Evolutionary conservation across 805 yeast genomes (phyloP), one percentile per base, ranked within the genome.

Genomic region (Teunomyces funiuensis): DNA sequence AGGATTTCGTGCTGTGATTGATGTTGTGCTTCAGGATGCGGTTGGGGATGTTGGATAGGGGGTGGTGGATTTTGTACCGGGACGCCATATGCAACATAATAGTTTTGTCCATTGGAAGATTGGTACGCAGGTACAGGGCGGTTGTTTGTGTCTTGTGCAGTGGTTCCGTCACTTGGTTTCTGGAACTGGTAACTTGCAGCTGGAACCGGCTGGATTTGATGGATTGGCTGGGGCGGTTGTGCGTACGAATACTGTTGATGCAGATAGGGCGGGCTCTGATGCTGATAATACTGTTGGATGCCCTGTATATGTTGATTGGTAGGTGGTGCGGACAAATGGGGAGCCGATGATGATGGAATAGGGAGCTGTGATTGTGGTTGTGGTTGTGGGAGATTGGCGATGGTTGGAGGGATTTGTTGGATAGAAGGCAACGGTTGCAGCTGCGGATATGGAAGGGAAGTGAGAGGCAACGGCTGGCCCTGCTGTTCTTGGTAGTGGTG

Each of bases 321-420:
- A 11, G 13, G 17, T 17, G 17, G 14, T 15, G 28, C 18, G 28
- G 27, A 5, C 6, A 28, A 6, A 18, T 4, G 18, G 22, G 30
- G 15, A 17, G 30, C 8, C 17, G 40, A 28, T n/a, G 37, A 5
- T 8, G 19, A 19, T 20, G 28, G 28, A n/a, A n/a, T n/a, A n/a
- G n/a, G n/a, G n/a, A n/a, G n/a, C n/a, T n/a, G n/a, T n/a, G n/a
- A n/a, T n/a, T n/a, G 37, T 4, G 37, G 25, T 8, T 13, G 28
- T 15, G 29, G 28, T 16, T 44, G 41, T n/a, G 36, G 38, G 9
- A 36, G 19, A 9, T 22, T 34, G 26, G 36, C 33, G 3, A 40
- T 40, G 16, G 40, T 36, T 27, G 46, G 46, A 30, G 37, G 26
- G 34, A 27, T 43, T 22, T 20, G 43, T 16, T 26, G 39, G 19